Evolutionary conservation across 2,329 filamentous ascomycete species (phyloP).

Genomic region (Talaromyces sp.): DNA sequence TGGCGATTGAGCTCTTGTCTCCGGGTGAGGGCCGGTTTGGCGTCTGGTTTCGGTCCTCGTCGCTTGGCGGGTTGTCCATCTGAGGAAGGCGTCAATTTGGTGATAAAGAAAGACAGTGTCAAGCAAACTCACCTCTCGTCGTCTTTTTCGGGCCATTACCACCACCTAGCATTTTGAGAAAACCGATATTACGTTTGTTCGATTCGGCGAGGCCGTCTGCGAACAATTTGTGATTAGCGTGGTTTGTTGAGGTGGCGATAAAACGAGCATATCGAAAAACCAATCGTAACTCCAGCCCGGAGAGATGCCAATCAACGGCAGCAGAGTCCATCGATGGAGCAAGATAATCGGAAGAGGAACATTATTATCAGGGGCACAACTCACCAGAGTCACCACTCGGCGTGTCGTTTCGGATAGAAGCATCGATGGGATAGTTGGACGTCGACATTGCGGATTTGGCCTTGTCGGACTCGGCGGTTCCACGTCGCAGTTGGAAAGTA

Average conservation of each 20-base stretch:
- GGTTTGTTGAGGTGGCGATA: not conserved
- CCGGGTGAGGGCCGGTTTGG: slow-evolving; percentile 85
- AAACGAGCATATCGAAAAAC: not conserved
- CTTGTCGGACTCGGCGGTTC: not conserved
- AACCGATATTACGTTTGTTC: slow-evolving; percentile 44
- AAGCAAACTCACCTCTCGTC: slow-evolving; percentile 57
- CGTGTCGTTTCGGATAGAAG: not conserved
- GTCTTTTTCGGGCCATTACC: slow-evolving; percentile 58
- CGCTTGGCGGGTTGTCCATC: slow-evolving; percentile 84
- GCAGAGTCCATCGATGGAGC: not conserved
- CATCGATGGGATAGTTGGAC: not conserved
- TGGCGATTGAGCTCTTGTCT: slow-evolving; percentile 92
- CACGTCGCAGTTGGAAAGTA: not conserved
- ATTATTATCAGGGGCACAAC: not conserved
- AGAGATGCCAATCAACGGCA: not conserved
- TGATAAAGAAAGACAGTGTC: not conserved
- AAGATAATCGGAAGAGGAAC: not conserved
- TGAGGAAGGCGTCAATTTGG: slow-evolving; percentile 22
- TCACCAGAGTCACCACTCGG: not conserved
- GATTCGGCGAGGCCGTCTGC: slow-evolving; percentile 2
- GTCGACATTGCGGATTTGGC: not conserved
- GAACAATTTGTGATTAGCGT: not conserved
- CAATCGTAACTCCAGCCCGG: not conserved
- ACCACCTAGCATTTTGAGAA: slow-evolving; percentile 57
- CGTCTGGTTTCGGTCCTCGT: slow-evolving; percentile 91